A percentile compares a stretch with the other conserved stretches of the same genome.
These are phyloP conservation scores for Cyclotella atomus DNA, from an alignment of 108 stramenopile species.

Conservation along the genomic window DNA sequence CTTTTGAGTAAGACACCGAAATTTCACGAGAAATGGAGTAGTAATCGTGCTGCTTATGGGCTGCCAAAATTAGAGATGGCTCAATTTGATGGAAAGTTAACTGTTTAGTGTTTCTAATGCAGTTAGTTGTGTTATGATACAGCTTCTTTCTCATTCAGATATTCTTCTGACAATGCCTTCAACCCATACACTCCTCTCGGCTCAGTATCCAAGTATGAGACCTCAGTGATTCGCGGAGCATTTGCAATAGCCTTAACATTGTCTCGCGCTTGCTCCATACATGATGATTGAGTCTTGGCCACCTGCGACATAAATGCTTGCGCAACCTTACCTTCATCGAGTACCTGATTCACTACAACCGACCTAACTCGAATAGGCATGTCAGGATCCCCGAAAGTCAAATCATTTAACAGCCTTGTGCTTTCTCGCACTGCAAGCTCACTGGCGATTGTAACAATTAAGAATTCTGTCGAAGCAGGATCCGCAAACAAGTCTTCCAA, in stretches of 20 bases:
- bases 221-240: constrained; percentile 65
- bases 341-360: constrained; percentile 88
- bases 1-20: constrained; percentile 23
- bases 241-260: constrained; percentile 42
- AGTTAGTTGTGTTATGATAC: background rate
- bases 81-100: too few species aligned
- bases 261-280: constrained; percentile 25
- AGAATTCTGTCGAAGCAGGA: constrained; percentile 83
- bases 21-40: constrained; percentile 26
- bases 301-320: constrained; percentile 35
- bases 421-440: constrained; percentile 90
- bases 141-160: constrained; percentile 1
- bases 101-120: background rate
- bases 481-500: constrained; percentile 89
- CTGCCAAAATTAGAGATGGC: constrained; percentile 31
- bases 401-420: constrained; percentile 79
- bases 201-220: constrained; percentile 78
- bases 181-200: constrained; percentile 89
- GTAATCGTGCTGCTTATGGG: constrained; percentile 18
- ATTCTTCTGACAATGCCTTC: constrained; percentile 66
- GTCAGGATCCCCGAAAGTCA: constrained; percentile 88
- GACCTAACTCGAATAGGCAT: constrained; percentile 88
- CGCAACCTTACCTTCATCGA: constrained; percentile 39
- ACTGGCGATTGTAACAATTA: constrained; percentile 91
- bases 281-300: constrained; percentile 36